Evolutionary conservation across 768 basidiomycete species (phyloP).

Genomic region (Lactarius akahatsu): DNA sequence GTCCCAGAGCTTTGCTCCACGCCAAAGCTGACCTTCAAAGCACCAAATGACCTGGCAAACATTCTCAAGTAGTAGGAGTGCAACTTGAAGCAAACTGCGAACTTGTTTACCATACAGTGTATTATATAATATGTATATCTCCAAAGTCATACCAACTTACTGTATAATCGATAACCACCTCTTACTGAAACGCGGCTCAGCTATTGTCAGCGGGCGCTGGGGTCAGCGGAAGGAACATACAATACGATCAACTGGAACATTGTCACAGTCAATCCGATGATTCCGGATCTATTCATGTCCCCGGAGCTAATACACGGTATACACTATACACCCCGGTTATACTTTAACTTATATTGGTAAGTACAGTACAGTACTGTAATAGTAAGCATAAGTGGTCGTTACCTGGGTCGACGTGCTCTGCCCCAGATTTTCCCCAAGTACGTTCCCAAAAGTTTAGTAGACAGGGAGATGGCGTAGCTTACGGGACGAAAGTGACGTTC

Average conservation of each 20-base stretch:
- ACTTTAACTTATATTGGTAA: too few relatives aligned
- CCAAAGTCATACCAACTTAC: too few relatives aligned
- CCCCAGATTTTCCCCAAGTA: too few relatives aligned
- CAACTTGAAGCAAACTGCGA: too few relatives aligned
- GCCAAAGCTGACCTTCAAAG: slow-evolving; percentile 30
- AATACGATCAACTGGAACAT: not conserved
- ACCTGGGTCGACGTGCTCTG: too few relatives aligned
- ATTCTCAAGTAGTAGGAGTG: slow-evolving; percentile 2
- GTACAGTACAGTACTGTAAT: too few relatives aligned
- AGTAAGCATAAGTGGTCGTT: too few relatives aligned
- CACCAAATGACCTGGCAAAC: slow-evolving; percentile 17
- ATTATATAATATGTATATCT: not conserved
- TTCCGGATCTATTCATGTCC: not conserved
- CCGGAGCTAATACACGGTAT: not conserved
- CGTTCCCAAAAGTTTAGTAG: too few relatives aligned
- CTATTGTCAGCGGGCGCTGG: not conserved
- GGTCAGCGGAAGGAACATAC: not conserved
- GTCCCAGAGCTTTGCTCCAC: slow-evolving; percentile 74
- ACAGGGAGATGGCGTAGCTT: too few relatives aligned
- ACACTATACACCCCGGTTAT: not conserved
- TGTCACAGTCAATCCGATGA: not conserved
- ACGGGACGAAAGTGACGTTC: too few relatives aligned
- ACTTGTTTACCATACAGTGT: not conserved
- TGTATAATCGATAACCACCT: too few relatives aligned
- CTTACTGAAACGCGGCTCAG: not conserved